Conservation (phyloP, 2,329 filamentous ascomycete genomes). For the Myriosclerotinia scirpicola region DNA sequence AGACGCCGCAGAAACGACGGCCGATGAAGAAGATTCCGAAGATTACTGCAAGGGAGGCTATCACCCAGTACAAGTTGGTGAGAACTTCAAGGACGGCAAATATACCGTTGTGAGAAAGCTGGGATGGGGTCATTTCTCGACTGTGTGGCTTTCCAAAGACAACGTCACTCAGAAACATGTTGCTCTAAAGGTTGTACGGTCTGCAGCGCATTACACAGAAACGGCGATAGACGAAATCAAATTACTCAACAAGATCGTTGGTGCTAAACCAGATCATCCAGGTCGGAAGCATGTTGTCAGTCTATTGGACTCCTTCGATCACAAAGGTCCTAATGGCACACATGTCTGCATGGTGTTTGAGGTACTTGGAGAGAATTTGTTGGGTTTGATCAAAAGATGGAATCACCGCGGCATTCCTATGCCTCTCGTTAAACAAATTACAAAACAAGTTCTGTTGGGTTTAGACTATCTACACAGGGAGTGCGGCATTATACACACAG, state of each 20-base stretch:
- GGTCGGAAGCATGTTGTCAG: constrained; percentile 95
- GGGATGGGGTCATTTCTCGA: constrained; percentile 99
- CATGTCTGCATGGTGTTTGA: constrained; percentile 99
- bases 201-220: constrained; percentile 97
- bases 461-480: constrained; percentile 96
- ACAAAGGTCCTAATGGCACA: constrained; percentile 92
- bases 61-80: constrained; percentile 90
- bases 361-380: constrained; percentile 89
- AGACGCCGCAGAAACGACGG: constrained; percentile 85
- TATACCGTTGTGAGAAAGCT: constrained; percentile 96
- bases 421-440: constrained; percentile 96
- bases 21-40: constrained; percentile 97
- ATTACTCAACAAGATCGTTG: constrained; percentile 92
- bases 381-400: constrained; percentile 97
- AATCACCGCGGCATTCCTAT: constrained; percentile 97
- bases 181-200: constrained; percentile 95
- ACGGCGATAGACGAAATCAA: constrained; percentile 99
- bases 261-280: constrained; percentile 91
- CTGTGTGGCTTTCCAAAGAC: constrained; percentile 82
- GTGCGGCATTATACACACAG: constrained; percentile 98
- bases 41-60: constrained; percentile 99
- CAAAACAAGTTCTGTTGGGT: constrained; percentile 93
- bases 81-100: constrained; percentile 96
- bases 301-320: constrained; percentile 93
- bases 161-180: constrained; percentile 90